Percentiles rank a stretch among this genome's conserved stretches.
phyloP scores from a whole-genome alignment of 202 grass and related monocot species.

The Schoenoplectus triqueter region DNA sequence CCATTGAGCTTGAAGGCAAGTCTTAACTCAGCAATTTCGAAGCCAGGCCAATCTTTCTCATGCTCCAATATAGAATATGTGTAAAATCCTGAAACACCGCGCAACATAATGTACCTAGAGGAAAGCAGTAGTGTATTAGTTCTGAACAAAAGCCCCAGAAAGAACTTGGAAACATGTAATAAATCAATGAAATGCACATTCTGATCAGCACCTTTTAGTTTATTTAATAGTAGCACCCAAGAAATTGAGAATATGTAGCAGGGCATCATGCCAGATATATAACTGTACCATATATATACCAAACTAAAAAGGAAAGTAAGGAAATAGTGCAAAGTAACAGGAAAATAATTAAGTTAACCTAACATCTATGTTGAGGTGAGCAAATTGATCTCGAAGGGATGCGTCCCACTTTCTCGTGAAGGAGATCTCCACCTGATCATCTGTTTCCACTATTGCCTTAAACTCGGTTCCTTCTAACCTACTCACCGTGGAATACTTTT shows the following conservation, averaged over 20 bases:
- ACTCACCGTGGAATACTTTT: background rate
- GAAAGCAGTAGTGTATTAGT: background rate
- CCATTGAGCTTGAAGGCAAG: conserved; percentile 71
- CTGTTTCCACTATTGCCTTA: conserved; percentile 39
- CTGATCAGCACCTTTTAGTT: background rate
- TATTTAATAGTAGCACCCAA: too few species aligned
- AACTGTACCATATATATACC: background rate
- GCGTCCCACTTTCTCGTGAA: conserved; percentile 55
- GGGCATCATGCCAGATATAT: background rate
- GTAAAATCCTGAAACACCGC: conserved; percentile 79
- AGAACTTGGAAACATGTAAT: background rate
- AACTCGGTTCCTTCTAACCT: conserved; percentile 62
- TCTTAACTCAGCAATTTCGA: conserved; percentile 49
- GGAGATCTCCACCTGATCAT: conserved; percentile 59
- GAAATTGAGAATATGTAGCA: too few species aligned
- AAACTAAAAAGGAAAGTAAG: background rate
- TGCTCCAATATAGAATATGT: conserved; percentile 70
- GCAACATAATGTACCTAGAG: conserved; percentile 60
- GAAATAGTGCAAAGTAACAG: background rate
- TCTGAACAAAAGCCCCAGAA: background rate
- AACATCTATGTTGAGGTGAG: conserved; percentile 45
- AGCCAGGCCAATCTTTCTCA: conserved; percentile 34
- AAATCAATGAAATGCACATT: background rate
- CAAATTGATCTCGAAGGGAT: conserved; percentile 12
- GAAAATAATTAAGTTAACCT: conserved; percentile 37